phyloP scores from a whole-genome alignment of 1,284 basidiomycete species.

The Tilletiaria anomala region DNA sequence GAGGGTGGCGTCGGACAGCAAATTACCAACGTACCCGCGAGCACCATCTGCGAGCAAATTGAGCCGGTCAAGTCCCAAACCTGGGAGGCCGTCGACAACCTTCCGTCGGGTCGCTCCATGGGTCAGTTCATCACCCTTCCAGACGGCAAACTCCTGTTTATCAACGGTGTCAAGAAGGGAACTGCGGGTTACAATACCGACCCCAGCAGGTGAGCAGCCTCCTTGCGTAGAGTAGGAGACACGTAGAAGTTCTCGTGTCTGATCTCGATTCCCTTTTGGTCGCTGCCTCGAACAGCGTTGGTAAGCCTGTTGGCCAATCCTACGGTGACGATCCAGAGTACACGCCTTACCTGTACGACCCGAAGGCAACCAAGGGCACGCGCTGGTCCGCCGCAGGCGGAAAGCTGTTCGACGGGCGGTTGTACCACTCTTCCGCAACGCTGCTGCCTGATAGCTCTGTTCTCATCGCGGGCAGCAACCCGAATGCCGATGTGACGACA shows the following conservation, averaged over 20 bases:
- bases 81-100: constrained; percentile 17
- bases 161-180: constrained; percentile 28
- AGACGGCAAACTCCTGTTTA: constrained; percentile 27
- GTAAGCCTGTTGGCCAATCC: constrained; percentile 30
- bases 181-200: constrained; percentile 26
- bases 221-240: too few relatives aligned
- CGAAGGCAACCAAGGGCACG: constrained; percentile 14
- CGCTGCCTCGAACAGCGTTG: constrained; percentile 4
- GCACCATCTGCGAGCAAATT: constrained; percentile 24
- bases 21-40: constrained; percentile 15
- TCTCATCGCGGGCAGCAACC: constrained; percentile 25
- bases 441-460: constrained; percentile 28
- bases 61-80: constrained; percentile 8
- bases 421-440: constrained; percentile 27
- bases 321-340: constrained; percentile 29
- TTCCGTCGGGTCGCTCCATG: constrained; percentile 22
- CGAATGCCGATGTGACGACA: constrained; percentile 18
- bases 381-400: too few relatives aligned
- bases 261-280: too few relatives aligned
- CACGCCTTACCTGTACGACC: constrained; percentile 23
- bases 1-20: constrained; percentile 17
- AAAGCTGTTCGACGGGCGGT: constrained; percentile 12
- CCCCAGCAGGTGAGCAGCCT: too few relatives aligned
- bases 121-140: constrained; percentile 28
- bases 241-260: too few relatives aligned